phyloP scores from a whole-genome alignment of 805 yeast species.

The Saturnispora galanensis region DNA sequence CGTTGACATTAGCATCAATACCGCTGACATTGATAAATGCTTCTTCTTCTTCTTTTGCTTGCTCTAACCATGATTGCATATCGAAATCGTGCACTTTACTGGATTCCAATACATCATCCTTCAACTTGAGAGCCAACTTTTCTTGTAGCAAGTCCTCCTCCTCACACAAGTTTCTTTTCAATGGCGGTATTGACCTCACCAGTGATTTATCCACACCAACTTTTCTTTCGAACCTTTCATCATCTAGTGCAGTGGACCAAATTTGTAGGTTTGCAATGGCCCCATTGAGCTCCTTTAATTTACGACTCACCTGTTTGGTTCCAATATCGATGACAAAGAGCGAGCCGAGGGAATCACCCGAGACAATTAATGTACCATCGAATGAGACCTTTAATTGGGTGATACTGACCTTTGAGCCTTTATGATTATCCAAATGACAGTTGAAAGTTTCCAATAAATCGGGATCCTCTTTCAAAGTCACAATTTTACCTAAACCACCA shows the following conservation, averaged over 20 bases:
- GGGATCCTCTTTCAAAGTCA: constrained; percentile 41
- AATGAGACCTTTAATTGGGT: constrained; percentile 50
- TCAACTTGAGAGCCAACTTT: constrained; percentile 32
- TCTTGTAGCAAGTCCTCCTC: constrained; percentile 32
- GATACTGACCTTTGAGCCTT: constrained; percentile 28
- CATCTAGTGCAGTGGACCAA: constrained; percentile 14
- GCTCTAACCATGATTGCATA: constrained; percentile 40
- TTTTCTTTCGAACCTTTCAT: constrained; percentile 11
- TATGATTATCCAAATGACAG: constrained; percentile 32
- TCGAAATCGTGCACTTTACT: constrained; percentile 22
- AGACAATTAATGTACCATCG: constrained; percentile 63
- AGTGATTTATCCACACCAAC: constrained; percentile 26
- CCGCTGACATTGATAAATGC: constrained; percentile 36
- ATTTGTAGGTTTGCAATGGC: constrained; percentile 20
- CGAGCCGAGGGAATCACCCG: constrained; percentile 69
- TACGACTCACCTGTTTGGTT: constrained; percentile 57
- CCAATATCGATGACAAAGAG: constrained; percentile 59
- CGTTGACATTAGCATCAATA: constrained; percentile 26
- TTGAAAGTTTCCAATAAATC: constrained; percentile 42
- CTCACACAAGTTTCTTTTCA: constrained; percentile 50
- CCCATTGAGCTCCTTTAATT: constrained; percentile 32
- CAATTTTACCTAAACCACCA: constrained; percentile 48
- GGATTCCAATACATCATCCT: constrained; percentile 8
- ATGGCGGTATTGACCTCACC: constrained; percentile 43
- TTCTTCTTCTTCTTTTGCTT: constrained; percentile 41